These are phyloP conservation scores for Macrolepiota dolichaula DNA, from an alignment of 768 basidiomycete species.

Conservation along the genomic window DNA sequence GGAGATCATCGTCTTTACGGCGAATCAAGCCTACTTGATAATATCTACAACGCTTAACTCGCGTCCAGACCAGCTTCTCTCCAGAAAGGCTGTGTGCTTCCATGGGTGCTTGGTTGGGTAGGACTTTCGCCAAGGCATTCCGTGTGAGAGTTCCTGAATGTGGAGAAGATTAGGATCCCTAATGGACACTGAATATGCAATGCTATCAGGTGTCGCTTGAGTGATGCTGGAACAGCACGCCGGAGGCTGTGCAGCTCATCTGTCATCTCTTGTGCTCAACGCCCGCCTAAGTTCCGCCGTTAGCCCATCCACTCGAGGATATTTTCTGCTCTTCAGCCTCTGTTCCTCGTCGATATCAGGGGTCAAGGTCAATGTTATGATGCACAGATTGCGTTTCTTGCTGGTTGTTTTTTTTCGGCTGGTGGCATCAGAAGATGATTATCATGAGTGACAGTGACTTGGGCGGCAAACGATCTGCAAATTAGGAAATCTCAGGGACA, in stretches of 20 bases:
- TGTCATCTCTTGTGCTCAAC: neutral
- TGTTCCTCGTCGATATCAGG: neutral
- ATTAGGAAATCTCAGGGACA: slow-evolving; percentile 10
- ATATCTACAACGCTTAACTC: slow-evolving; percentile 75
- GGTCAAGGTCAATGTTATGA: neutral
- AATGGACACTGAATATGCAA: too few relatives aligned
- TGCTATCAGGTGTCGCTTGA: neutral
- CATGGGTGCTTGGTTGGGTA: neutral
- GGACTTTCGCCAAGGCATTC: too few relatives aligned
- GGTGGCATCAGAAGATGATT: neutral
- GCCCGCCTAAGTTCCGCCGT: neutral
- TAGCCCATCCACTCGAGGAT: neutral
- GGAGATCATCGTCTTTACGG: too few relatives aligned
- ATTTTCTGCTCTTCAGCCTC: neutral
- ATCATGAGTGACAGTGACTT: too few relatives aligned
- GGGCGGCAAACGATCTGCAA: neutral
- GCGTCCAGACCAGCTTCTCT: slow-evolving; percentile 2
- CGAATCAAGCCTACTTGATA: too few relatives aligned
- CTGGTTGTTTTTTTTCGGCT: neutral
- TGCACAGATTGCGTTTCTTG: neutral
- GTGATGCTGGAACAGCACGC: neutral
- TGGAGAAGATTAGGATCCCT: too few relatives aligned
- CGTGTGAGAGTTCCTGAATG: too few relatives aligned
- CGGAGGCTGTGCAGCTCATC: neutral
- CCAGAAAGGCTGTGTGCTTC: slow-evolving; percentile 33